Evolutionary conservation across 768 basidiomycete species (phyloP), one percentile per base, ranked within the genome.

Genomic region (Trametopsis cervina): DNA sequence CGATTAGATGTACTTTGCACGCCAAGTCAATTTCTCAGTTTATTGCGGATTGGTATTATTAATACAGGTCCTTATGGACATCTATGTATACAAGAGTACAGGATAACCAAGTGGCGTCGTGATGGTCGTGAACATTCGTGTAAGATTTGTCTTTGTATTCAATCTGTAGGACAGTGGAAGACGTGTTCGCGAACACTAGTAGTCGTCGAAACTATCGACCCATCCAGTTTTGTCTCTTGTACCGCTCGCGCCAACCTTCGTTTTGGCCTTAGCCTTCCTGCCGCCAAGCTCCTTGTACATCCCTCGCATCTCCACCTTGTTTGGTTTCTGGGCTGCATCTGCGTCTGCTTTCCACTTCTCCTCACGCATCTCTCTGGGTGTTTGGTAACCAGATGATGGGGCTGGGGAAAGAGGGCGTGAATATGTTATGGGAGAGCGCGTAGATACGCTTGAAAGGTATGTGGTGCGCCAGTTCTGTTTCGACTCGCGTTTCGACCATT

Each of bases 401-500:
- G 79, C 5, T 82, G 75, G 13, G 71, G 68, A 48, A 70, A 70
- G n/a, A 74, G 78, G 13, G 77, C 74, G 21, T 58, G 35, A 42
- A 61, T 69, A 27, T 66, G 72, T 51, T 18, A 59, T 65, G 68
- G 56, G 46, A n/a, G 59, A 53, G 60, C 65, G 57, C 64, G 68
- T 67, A 61, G 60, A 49, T 13, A 72, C 45, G 67, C 65, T 62
- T 65, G 76, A 59, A 6, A 70, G 47, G 55, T 67, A 68, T 6
- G 72, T 72, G 9, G 71, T 57, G 29, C 86, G 80, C 92, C 92
- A 96, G 54, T 85, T 85, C 66, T 90, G 85, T 63, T 92, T 96
- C n/a, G 89, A 92, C 64, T 96, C 92, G 47, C 85, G 75, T 60
- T 87, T 88, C 7, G 90, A 87, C 92, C 92, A 96, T 64, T 92